Evolutionary conservation across 805 yeast genomes (phyloP).

Genomic region (Hanseniaspora osmophila): DNA sequence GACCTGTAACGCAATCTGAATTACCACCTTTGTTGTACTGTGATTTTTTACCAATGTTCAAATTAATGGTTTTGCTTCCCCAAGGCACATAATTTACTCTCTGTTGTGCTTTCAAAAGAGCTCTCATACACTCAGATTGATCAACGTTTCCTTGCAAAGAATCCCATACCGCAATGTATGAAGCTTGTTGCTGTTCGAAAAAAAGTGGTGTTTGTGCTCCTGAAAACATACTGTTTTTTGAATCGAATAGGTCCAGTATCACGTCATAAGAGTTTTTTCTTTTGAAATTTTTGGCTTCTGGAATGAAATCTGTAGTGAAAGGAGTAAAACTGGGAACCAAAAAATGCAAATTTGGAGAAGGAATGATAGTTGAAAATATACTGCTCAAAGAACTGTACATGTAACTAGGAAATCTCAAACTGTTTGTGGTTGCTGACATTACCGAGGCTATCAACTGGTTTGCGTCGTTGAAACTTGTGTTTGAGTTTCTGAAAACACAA

Average conservation of each 20-base stretch:
- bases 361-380: conserved; percentile 66
- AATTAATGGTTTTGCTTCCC: conserved; percentile 66
- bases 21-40: conserved; percentile 29
- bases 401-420: conserved; percentile 82
- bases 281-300: conserved; percentile 44
- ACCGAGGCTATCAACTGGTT: conserved; percentile 79
- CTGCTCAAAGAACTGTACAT: conserved; percentile 78
- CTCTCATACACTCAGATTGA: conserved; percentile 59
- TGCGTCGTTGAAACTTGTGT: conserved; percentile 61
- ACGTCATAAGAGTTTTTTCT: conserved; percentile 70
- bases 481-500: conserved; percentile 37
- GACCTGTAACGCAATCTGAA: conserved; percentile 50
- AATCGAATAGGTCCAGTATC: conserved; percentile 66
- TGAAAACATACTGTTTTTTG: conserved; percentile 58
- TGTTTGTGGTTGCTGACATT: conserved; percentile 72
- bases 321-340: conserved; percentile 62
- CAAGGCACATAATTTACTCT: conserved; percentile 72
- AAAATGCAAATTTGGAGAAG: conserved; percentile 75
- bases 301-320: conserved; percentile 54
- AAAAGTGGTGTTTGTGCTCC: conserved; percentile 14
- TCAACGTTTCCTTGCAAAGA: conserved; percentile 50
- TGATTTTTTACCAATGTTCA: conserved; percentile 64
- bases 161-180: conserved; percentile 59
- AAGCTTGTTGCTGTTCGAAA: conserved; percentile 24
- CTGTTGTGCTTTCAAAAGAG: conserved; percentile 46